These are phyloP conservation scores for Cyberlindnera amylophila DNA, from an alignment of 805 yeast genomes.

Conservation along the genomic window DNA sequence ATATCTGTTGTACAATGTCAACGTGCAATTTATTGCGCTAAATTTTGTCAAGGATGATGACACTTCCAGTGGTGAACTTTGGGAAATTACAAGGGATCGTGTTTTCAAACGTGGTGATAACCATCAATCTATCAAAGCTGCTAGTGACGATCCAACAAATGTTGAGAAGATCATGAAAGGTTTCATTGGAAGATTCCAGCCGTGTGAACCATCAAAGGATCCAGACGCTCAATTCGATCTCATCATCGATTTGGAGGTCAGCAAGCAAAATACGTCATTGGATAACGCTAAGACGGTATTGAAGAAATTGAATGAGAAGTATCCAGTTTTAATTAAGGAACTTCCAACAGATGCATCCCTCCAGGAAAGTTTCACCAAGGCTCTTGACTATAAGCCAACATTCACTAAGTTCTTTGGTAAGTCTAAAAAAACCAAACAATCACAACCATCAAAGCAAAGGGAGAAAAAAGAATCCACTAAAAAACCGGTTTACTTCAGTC, in stretches of 20 bases:
- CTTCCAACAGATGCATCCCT: conserved; percentile 42
- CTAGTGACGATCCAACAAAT: conserved; percentile 40
- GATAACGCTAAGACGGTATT: conserved; percentile 46
- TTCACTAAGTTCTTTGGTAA: conserved; percentile 34
- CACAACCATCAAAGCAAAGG: background rate
- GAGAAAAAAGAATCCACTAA: conserved; percentile 18
- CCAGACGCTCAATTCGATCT: conserved; percentile 72
- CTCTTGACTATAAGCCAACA: conserved; percentile 53
- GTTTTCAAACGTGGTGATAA: conserved; percentile 74
- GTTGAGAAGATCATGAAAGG: conserved; percentile 68
- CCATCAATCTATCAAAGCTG: conserved; percentile 75
- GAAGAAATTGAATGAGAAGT: conserved; percentile 33
- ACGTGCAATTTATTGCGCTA: conserved; percentile 59
- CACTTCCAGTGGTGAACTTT: conserved; percentile 34
- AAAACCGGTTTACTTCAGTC: conserved; percentile 47
- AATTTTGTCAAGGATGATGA: conserved; percentile 52
- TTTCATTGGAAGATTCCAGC: conserved; percentile 67
- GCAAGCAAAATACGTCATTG: conserved; percentile 40
- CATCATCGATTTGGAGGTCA: conserved; percentile 54
- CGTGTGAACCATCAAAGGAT: conserved; percentile 37
- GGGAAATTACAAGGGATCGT: conserved; percentile 54
- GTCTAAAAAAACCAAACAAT: conserved; percentile 6
- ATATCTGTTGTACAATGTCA: conserved; percentile 39
- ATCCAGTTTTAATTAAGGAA: conserved; percentile 40
- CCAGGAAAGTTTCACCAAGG: conserved; percentile 44